Evolutionary conservation across 345 rosid species (phyloP).

Genomic region (Salix udensis): DNA sequence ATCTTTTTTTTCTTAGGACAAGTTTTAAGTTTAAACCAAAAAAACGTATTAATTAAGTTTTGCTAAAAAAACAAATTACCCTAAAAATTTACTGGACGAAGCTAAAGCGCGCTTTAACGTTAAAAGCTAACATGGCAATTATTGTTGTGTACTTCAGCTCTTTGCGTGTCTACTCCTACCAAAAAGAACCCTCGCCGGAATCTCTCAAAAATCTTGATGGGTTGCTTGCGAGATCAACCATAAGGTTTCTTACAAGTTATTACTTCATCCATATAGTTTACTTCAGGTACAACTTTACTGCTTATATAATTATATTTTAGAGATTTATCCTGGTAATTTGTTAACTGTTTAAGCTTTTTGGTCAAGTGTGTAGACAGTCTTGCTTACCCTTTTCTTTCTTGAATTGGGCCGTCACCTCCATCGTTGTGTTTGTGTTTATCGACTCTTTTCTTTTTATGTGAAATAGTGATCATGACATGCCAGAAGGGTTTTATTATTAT

Average conservation of each 20-base stretch:
- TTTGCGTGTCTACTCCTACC: neutral
- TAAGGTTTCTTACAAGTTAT: no score
- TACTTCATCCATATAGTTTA: no score
- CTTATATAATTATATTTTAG: no score
- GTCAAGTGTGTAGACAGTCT: neutral
- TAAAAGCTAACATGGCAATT: no score
- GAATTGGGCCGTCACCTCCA: neutral
- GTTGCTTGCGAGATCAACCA: neutral
- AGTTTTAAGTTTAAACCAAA: no score
- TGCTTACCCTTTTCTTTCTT: neutral
- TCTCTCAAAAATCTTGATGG: neutral
- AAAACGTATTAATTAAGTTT: no score
- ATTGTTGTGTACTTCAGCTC: neutral
- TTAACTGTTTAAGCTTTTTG: neutral
- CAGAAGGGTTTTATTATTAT: no score
- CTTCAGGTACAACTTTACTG: neutral
- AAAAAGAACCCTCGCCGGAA: neutral
- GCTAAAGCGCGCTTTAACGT: no score
- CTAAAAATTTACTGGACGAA: no score
- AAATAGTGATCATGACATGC: neutral
- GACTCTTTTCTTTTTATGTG: neutral
- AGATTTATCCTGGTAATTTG: neutral
- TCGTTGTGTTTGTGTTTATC: neutral
- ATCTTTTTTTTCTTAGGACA: no score
- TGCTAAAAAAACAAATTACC: no score